These are phyloP conservation scores for Aspergillus leporis DNA, from an alignment of 495 filamentous ascomycete genomes.

Conservation along the genomic window DNA sequence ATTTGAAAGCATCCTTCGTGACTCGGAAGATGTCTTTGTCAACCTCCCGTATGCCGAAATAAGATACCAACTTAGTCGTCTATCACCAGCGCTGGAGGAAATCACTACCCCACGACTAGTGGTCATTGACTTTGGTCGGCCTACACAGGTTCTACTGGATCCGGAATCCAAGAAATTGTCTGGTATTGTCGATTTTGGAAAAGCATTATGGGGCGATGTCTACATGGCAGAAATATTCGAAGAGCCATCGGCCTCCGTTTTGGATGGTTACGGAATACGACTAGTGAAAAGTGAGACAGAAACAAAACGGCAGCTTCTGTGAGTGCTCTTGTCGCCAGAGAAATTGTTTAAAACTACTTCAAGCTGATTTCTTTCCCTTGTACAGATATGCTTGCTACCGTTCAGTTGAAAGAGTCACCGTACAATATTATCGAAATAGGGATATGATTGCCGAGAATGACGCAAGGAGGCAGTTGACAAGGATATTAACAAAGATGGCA, in stretches of 20 bases:
- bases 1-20: constrained; percentile 63
- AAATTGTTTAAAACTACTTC: neutral
- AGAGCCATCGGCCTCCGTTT: constrained; percentile 31
- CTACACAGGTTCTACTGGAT: constrained; percentile 60
- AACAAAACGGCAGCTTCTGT: constrained; percentile 38
- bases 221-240: constrained; percentile 49
- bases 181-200: constrained; percentile 48
- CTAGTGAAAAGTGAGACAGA: constrained; percentile 23
- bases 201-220: constrained; percentile 51
- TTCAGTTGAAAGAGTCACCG: constrained; percentile 36
- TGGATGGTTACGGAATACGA: constrained; percentile 42
- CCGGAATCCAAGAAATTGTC: constrained; percentile 43
- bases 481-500: constrained; percentile 29
- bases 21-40: constrained; percentile 70
- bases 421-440: constrained; percentile 44
- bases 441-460: constrained; percentile 40
- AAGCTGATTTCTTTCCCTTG: neutral
- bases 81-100: constrained; percentile 54
- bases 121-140: constrained; percentile 56
- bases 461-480: constrained; percentile 38
- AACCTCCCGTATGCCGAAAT: constrained; percentile 65
- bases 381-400: constrained; percentile 46
- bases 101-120: constrained; percentile 57
- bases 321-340: constrained; percentile 15
- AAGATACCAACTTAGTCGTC: constrained; percentile 49